A percentile compares a stretch with the other conserved stretches of the same genome.
phyloP scores from a whole-genome alignment of 148 eudicot species.

The Rhododendron mucronatum region DNA sequence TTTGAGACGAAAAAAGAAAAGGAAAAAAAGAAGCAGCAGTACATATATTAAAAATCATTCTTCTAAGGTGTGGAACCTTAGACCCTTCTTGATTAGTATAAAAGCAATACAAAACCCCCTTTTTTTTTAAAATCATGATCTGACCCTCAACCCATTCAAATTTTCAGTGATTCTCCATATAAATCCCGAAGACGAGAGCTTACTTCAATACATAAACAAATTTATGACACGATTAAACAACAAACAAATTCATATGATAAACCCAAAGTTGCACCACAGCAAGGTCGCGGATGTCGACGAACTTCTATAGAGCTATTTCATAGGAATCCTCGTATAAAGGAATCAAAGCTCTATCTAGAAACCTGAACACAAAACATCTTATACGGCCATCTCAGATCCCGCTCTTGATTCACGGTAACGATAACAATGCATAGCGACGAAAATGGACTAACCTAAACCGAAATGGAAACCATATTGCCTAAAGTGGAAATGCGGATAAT shows the following conservation, averaged over 20 bases:
- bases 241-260: slow-evolving; percentile 5
- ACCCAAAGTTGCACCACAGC: slow-evolving; percentile 4
- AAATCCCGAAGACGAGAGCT: neutral
- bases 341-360: neutral
- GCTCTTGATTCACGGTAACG: neutral
- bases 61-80: neutral
- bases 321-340: neutral
- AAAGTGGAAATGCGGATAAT: neutral
- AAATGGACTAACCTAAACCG: too few relatives aligned
- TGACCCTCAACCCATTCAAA: neutral
- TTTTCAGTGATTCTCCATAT: neutral
- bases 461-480: slow-evolving; percentile 5
- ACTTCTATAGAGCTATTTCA: neutral
- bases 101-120: neutral
- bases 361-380: neutral
- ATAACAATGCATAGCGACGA: neutral
- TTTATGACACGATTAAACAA: neutral
- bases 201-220: neutral
- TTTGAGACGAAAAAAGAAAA: neutral
- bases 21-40: neutral
- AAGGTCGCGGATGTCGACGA: slow-evolving; percentile 7
- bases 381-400: slow-evolving; percentile 3
- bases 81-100: neutral
- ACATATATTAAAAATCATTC: neutral
- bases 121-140: neutral